A percentile compares a stretch with the other conserved stretches of the same genome.
Evolutionary conservation across 2,329 filamentous ascomycete species (phyloP).

Genomic region (Fusarium mangiferae): DNA sequence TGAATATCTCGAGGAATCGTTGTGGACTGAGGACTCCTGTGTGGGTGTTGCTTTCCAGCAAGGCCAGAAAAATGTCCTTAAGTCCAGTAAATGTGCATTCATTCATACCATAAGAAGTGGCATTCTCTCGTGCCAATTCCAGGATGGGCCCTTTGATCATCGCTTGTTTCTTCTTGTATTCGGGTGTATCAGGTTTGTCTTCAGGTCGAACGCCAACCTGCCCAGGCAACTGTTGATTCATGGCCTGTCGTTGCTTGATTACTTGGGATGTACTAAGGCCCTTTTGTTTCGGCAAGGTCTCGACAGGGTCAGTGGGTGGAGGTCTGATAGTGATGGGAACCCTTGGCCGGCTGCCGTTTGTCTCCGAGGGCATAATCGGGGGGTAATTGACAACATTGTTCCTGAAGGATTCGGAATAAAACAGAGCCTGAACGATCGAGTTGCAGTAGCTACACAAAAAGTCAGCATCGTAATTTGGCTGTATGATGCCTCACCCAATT

Average conservation of each 20-base stretch:
- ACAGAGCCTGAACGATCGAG: slow-evolving; percentile 96
- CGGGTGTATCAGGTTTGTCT: slow-evolving; percentile 92
- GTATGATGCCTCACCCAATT: slow-evolving; percentile 13
- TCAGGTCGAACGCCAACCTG: slow-evolving; percentile 75
- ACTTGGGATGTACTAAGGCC: slow-evolving; percentile 65
- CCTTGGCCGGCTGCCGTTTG: slow-evolving; percentile 67
- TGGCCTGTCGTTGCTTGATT: slow-evolving; percentile 64
- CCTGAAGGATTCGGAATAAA: slow-evolving; percentile 93
- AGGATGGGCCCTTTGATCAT: slow-evolving; percentile 88
- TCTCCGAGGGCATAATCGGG: slow-evolving; percentile 74
- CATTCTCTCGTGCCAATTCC: slow-evolving; percentile 84
- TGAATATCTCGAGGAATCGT: slow-evolving; percentile 92
- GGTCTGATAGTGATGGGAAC: slow-evolving; percentile 71
- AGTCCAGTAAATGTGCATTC: slow-evolving; percentile 94
- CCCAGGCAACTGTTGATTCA: slow-evolving; percentile 65
- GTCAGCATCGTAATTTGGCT: slow-evolving; percentile 32
- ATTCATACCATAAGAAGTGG: slow-evolving; percentile 86
- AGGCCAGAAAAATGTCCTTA: slow-evolving; percentile 94
- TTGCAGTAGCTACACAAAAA: slow-evolving; percentile 83
- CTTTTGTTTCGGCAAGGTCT: slow-evolving; percentile 57
- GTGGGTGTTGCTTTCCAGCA: slow-evolving; percentile 82
- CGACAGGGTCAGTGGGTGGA: slow-evolving; percentile 59
- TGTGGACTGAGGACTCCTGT: slow-evolving; percentile 93
- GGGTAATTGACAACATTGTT: slow-evolving; percentile 95
- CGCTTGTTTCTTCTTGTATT: slow-evolving; percentile 98